phyloP scores from a whole-genome alignment of 2,329 filamentous ascomycete genomes.

The Epichloe elymi region DNA sequence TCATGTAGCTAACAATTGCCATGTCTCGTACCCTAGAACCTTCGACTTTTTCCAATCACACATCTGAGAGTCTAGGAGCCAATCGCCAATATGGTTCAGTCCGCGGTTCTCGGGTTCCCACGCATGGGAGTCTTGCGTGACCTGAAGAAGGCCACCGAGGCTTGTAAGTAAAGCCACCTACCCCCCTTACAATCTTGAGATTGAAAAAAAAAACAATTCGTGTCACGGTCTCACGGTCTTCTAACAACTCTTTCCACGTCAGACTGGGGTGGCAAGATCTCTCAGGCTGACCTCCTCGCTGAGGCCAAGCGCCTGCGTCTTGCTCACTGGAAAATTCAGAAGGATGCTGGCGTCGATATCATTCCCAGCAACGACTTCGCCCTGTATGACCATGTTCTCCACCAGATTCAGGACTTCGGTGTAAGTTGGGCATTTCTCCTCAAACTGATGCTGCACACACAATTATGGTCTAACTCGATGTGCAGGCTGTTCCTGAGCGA shows the following conservation, averaged over 20 bases:
- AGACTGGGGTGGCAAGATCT: conserved; percentile 87
- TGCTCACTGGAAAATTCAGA: conserved; percentile 99
- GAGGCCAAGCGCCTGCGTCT: conserved; percentile 96
- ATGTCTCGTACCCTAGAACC: conserved; percentile 1
- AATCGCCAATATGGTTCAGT: conserved; percentile 46
- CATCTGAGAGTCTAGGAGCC: conserved; percentile 8
- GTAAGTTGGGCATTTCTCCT: conserved; percentile 38
- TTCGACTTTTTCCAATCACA: conserved; percentile 4
- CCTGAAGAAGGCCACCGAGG: conserved; percentile 99
- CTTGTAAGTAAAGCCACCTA: conserved; percentile 40
- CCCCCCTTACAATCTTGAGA: background rate
- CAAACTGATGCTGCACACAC: background rate
- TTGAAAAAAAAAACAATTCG: background rate
- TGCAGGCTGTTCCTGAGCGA: conserved; percentile 74
- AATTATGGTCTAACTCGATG: background rate
- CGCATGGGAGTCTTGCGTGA: conserved; percentile 98
- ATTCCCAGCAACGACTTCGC: conserved; percentile 99
- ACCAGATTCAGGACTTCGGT: conserved; percentile 96
- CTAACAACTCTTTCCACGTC: conserved; percentile 10
- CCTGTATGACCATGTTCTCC: conserved; percentile 93
- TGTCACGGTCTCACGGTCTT: conserved; percentile 2
- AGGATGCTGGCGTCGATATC: conserved; percentile 92
- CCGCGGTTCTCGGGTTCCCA: conserved; percentile 90
- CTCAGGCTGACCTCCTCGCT: conserved; percentile 74
- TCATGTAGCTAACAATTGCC: background rate